Base-by-base conservation (phyloP, 805 yeast species). In the Maudiozyma serrabonitensis region DNA sequence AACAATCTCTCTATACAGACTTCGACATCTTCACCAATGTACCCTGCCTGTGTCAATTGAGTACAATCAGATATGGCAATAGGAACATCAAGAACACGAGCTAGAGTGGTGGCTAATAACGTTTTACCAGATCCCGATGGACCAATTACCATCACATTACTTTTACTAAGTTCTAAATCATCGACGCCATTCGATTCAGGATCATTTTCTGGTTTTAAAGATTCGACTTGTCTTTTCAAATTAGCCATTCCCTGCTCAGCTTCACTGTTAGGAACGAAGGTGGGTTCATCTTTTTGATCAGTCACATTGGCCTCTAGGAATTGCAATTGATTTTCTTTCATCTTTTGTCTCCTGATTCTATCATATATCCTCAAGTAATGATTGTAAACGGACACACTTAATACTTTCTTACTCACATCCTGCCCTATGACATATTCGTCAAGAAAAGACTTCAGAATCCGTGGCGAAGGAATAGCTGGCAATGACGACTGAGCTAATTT, bases 41-140 rank as follows among this genome's bases (percentile, higher is more conserved):
- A 79, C 6, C 84, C 84, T 0, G 84, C 82, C 56, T 79, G 84
- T 0, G 84, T 79, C 50, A 79, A 57, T 42, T 80, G 76, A 0
- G 84, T 79, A 57, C 84, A 80, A 55, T 79, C 84, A 6, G 79
- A 78, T 13, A 79, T 78, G 0, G 80, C 74, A 38, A 79, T 73
- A 2, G 84, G 84, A 25, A 76, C 80, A 31, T 78, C 73, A 41
- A 79, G 58, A 0, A 72, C 65, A 38, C 68, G 69, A 0, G 84
- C 83, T 41, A 79, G 61, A 0, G 81, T 76, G 42, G 74, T 70
- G 1, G 83, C 82, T 35, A 79, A 66, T 15, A 79, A 58, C 0
- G 84, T 80, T 58, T 79, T 80, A 18, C 84, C 84, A 2, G 81
- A 74, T 0, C 84, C 84, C 6, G 81, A 75, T 0, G 84, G 84